Base-by-base conservation (phyloP, 2,329 filamentous ascomycete genomes). In the Trichothecium sympodiale region DNA sequence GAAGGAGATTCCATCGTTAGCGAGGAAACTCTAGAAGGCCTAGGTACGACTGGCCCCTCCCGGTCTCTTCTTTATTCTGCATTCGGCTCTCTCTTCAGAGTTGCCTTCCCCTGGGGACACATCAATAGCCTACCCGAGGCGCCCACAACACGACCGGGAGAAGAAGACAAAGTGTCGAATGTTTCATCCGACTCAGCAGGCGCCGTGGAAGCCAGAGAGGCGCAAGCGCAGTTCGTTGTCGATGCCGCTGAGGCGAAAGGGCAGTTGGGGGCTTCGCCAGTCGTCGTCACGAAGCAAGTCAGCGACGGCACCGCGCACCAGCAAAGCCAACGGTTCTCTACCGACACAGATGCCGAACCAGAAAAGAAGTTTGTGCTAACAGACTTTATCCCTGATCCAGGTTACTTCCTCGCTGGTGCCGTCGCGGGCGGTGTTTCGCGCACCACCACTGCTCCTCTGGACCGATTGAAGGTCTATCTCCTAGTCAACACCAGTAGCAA, bases 391-490 rank as follows among this genome's bases (percentile, higher is more conserved):
- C 84, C 83, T 60, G 75, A 86, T 77, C 72, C 82, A 94, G 91
- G 91, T 73, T 98, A 96, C 65, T 98, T 96, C 62, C 63, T 94
- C 64, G 91, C 91, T 58, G 91, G 91, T 69, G 91, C 87, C 60
- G 70, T 94, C 56, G 87, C 89, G 57, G 91, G 91, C 57, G 89
- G 87, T 57, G 80, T 95, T 51, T 96, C 89, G 55, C 81, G 91
- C 55, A 96, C 91, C 54, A 83, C 85, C 44, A 98, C 91, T 47
- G 91, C 91, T 41, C 91, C 91, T 41, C 79, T 98, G 60, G 91
- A 98, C 64, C 86, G 91, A 49, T 69, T 98, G 40, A 96, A 96
- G 65, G 91, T 98, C 45, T 96, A 94, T 58, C 75, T 98, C 36
- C 91, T 98, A 50, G 89, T 94, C 36, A 89, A 93, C 59, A 94